Conservation (phyloP, 2,329 filamentous ascomycete species). For the Xylaria sp. region DNA sequence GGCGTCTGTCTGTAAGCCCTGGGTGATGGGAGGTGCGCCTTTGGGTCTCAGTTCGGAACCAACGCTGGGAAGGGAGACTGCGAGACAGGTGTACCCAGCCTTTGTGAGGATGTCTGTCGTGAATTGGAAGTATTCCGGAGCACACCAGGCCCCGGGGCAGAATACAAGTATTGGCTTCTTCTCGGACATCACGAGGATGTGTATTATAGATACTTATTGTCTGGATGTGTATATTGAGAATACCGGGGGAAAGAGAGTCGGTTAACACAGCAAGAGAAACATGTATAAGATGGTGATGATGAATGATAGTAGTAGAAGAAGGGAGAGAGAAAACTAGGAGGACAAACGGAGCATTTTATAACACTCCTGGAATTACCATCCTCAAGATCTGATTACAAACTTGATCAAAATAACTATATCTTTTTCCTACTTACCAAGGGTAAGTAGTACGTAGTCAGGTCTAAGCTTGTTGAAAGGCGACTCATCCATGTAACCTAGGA, state of each 20-base stretch:
- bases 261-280: not conserved
- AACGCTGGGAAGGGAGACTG: constrained; percentile 36
- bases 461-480: constrained; percentile 3
- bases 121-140: constrained; percentile 27
- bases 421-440: not conserved
- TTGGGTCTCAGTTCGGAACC: constrained; percentile 32
- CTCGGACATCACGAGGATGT: constrained; percentile 24
- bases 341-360: constrained; percentile 24
- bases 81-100: constrained; percentile 36
- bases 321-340: not conserved
- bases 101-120: constrained; percentile 37
- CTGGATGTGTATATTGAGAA: not conserved
- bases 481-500: not conserved
- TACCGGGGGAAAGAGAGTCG: not conserved
- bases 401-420: not conserved
- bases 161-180: constrained; percentile 38
- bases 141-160: constrained; percentile 40
- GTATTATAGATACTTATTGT: constrained; percentile 3
- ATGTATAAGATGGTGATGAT: not conserved
- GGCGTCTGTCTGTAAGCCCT: constrained; percentile 37
- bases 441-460: not conserved
- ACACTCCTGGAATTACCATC: not conserved
- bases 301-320: constrained; percentile 1
- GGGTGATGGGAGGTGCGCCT: constrained; percentile 28
- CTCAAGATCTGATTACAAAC: not conserved